Conservation (phyloP, 2,329 filamentous ascomycete genomes). For the Canariomyces notabilis region DNA sequence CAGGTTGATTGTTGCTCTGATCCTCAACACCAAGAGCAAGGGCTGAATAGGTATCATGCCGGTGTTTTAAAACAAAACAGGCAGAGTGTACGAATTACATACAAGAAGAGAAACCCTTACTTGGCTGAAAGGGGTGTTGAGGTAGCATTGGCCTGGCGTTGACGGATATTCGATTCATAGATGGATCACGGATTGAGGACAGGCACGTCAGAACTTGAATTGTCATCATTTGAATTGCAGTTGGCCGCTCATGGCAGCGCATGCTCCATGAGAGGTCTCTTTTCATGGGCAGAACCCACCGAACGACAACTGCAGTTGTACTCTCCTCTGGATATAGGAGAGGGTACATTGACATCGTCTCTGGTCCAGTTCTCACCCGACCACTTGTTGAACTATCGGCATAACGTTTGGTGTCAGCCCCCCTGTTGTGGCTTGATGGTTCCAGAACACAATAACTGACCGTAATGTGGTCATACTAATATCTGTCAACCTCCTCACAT, state of each 20-base stretch:
- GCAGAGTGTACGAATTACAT: slow-evolving; percentile 10
- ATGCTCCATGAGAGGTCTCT: background rate
- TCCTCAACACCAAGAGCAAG: slow-evolving; percentile 83
- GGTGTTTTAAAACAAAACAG: slow-evolving; percentile 5
- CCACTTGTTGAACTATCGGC: too few relatives aligned
- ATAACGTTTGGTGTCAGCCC: too few relatives aligned
- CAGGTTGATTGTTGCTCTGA: slow-evolving; percentile 86
- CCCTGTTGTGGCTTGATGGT: background rate
- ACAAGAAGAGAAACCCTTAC: slow-evolving; percentile 7
- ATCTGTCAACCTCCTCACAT: background rate
- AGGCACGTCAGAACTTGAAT: slow-evolving; percentile 10
- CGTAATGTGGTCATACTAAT: background rate
- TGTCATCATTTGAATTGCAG: background rate
- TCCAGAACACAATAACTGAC: background rate
- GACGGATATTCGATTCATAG: slow-evolving; percentile 27
- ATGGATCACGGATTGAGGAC: slow-evolving; percentile 10
- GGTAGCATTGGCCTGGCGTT: slow-evolving; percentile 24
- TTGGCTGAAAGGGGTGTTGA: slow-evolving; percentile 13
- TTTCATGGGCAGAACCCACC: too few relatives aligned
- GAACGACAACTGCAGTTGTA: too few relatives aligned
- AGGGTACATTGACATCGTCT: too few relatives aligned
- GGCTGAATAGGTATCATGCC: slow-evolving; percentile 37
- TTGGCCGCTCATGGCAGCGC: background rate
- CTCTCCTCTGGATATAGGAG: too few relatives aligned
- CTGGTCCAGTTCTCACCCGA: too few relatives aligned